These are phyloP conservation scores for Russula sp. DNA, from an alignment of 768 basidiomycete species.

Conservation along the genomic window DNA sequence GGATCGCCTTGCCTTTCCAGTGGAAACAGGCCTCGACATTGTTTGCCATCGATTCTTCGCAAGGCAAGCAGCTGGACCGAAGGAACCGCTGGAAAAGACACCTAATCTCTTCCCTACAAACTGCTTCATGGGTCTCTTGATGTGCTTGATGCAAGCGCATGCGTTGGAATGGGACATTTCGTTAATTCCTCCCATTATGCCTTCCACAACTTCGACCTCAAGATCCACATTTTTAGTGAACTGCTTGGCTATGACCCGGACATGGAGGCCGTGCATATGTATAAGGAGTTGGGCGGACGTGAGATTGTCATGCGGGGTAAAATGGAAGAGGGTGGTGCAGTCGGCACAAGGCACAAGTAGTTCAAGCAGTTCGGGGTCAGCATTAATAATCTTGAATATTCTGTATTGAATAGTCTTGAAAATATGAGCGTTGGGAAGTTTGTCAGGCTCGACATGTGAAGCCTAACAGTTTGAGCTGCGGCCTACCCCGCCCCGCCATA, in stretches of 20 bases:
- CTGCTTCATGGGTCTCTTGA: slow-evolving; percentile 53
- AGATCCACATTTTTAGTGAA: slow-evolving; percentile 47
- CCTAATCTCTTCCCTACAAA: slow-evolving; percentile 41
- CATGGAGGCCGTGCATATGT: slow-evolving; percentile 53
- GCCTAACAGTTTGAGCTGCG: too few species aligned
- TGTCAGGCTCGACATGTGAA: too few species aligned
- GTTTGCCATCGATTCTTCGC: too few species aligned
- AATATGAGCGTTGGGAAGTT: too few species aligned
- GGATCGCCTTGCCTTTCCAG: too few species aligned
- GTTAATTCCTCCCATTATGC: slow-evolving; percentile 49
- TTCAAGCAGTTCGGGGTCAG: too few species aligned
- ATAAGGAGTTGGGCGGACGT: slow-evolving; percentile 62
- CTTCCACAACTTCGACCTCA: slow-evolving; percentile 56
- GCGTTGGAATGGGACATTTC: slow-evolving; percentile 63
- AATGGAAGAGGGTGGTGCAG: slow-evolving; percentile 50
- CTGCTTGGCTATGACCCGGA: slow-evolving; percentile 50
- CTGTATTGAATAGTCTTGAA: too few species aligned
- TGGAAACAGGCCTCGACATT: too few species aligned
- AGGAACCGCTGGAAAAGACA: slow-evolving; percentile 32
- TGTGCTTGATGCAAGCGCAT: slow-evolving; percentile 56
- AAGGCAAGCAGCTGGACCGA: too few species aligned
- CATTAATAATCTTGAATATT: too few species aligned
- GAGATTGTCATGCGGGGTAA: slow-evolving; percentile 58
- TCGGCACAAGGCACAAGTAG: too few species aligned
- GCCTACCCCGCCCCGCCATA: too few species aligned